Percentiles rank a stretch among this genome's conserved stretches.
Conservation (phyloP, 2,329 filamentous ascomycete genomes). For the Paramyrothecium roridum region DNA sequence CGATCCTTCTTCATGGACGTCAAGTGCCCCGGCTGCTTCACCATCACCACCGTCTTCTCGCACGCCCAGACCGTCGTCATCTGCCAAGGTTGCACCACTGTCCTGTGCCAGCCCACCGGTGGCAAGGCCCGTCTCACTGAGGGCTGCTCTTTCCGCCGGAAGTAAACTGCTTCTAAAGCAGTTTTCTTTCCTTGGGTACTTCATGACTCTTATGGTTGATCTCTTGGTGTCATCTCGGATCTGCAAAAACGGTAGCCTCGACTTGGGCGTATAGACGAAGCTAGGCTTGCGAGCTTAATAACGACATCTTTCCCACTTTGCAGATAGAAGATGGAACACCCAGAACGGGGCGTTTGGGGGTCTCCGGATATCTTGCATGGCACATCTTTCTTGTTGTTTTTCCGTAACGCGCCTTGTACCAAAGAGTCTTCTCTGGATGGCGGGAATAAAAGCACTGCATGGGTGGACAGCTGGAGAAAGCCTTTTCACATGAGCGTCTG, state of each 20-base stretch:
- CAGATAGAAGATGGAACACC: slow-evolving; percentile 72
- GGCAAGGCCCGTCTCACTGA: slow-evolving; percentile 98
- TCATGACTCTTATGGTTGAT: slow-evolving; percentile 48
- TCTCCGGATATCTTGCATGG: slow-evolving; percentile 81
- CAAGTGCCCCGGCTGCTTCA: slow-evolving; percentile 99
- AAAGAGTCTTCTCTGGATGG: slow-evolving; percentile 39
- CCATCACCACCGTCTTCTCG: slow-evolving; percentile 99
- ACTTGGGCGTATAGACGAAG: slow-evolving; percentile 47
- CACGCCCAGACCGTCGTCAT: slow-evolving; percentile 99
- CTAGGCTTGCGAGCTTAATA: slow-evolving; percentile 42
- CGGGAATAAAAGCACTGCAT: slow-evolving; percentile 45
- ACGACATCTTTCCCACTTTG: slow-evolving; percentile 39
- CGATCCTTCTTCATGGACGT: slow-evolving; percentile 99
- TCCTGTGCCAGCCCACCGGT: slow-evolving; percentile 99
- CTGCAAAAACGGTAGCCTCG: slow-evolving; percentile 51
- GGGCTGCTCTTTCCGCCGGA: slow-evolving; percentile 99
- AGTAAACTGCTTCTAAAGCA: slow-evolving; percentile 68
- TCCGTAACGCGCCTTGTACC: slow-evolving; percentile 41
- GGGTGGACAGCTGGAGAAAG: slow-evolving; percentile 57
- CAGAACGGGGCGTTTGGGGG: slow-evolving; percentile 67
- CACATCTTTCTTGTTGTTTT: slow-evolving; percentile 47
- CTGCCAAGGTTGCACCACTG: slow-evolving; percentile 99
- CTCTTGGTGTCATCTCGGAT: slow-evolving; percentile 54
- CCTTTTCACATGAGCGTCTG: slow-evolving; percentile 56
- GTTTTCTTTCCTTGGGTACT: slow-evolving; percentile 45